Evolutionary conservation across 2,329 filamentous ascomycete genomes (phyloP), one percentile per base, ranked within the genome.

Genomic region (Beauveria scarabaeidicola): DNA sequence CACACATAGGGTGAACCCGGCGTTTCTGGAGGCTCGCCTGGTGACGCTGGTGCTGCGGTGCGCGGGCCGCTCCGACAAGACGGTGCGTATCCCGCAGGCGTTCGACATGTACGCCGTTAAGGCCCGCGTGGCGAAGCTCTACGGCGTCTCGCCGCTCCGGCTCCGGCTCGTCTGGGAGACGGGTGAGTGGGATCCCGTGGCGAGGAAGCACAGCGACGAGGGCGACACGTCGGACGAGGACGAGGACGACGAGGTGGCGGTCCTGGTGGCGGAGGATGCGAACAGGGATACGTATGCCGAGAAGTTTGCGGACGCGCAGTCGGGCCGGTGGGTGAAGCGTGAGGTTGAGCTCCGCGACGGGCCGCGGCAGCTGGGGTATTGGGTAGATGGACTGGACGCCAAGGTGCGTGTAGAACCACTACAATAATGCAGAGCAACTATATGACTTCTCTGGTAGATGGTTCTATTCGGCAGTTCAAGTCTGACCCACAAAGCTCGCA

Each of bases 131-230:
- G 88, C 86, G 0, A 86, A 82, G 64, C 70, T 87, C n/a, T 90
- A 95, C 67, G 77, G 74, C 1, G 65, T 89, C 11, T 73, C 79
- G 51, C 88, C 91, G 0, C 77, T 90, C 63, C 74, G 74, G 46
- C 75, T 93, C 62, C 80, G 78, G 44, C 72, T 97, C 52, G 75
- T 94, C 0, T 96, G 90, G 88, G 91, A 96, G 75, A 96, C 91
- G 9, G 90, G 90, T 21, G 92, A 97, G 72, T 90, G 88, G 84
- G 91, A 96, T 71, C 90, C 90, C 0, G 85, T 91, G 0, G 81
- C 81, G 9, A 80, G 82, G 62, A 82, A 84, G 65, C 80, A 85
- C 63, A 79, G 83, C 5, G 79, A 81, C 32, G 83, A 83, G 47
- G 58, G 44, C 58, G 78, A 77, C 48, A 79, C 77, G 64, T 81